These are phyloP conservation scores for Exophiala sp. DNA, from an alignment of 2,329 filamentous ascomycete genomes.

Conservation along the genomic window DNA sequence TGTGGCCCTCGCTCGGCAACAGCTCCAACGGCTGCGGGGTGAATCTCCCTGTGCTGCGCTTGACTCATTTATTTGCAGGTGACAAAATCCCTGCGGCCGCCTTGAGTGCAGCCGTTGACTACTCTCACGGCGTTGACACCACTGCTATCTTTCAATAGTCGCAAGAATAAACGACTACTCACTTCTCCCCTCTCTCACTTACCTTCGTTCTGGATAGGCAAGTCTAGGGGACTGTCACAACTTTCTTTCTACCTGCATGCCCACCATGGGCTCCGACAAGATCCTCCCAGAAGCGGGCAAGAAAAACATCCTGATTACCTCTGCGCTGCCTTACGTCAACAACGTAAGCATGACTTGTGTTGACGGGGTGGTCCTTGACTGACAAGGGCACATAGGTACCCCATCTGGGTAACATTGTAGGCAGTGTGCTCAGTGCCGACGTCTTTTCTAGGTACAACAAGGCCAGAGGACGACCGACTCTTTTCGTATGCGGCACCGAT, in stretches of 20 bases:
- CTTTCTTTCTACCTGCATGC: not conserved
- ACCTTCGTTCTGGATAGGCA: no score
- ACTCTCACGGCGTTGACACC: no score
- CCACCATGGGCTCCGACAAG: constrained; percentile 28
- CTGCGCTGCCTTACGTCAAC: constrained; percentile 82
- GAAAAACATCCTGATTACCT: constrained; percentile 85
- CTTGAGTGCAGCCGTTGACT: not conserved
- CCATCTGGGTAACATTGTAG: constrained; percentile 85
- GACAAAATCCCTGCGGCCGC: not conserved
- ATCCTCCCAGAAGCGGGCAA: constrained; percentile 69
- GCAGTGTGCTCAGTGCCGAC: constrained; percentile 82
- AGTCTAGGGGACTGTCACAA: no score
- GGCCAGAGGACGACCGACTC: constrained; percentile 71
- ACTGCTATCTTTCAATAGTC: not conserved
- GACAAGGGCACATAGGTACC: constrained; percentile 60
- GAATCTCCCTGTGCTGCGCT: not conserved
- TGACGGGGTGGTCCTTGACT: not conserved
- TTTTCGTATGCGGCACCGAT: constrained; percentile 85
- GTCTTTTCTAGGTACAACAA: constrained; percentile 77
- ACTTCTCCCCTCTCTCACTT: no score
- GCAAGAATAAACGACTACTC: not conserved
- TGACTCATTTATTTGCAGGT: constrained; percentile 1
- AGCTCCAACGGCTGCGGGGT: constrained; percentile 4
- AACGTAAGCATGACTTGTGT: constrained; percentile 44
- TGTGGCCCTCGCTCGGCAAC: not conserved